Evolutionary conservation across 108 stramenopile genomes (phyloP).

Genomic region (Licmophora abbreviata): DNA sequence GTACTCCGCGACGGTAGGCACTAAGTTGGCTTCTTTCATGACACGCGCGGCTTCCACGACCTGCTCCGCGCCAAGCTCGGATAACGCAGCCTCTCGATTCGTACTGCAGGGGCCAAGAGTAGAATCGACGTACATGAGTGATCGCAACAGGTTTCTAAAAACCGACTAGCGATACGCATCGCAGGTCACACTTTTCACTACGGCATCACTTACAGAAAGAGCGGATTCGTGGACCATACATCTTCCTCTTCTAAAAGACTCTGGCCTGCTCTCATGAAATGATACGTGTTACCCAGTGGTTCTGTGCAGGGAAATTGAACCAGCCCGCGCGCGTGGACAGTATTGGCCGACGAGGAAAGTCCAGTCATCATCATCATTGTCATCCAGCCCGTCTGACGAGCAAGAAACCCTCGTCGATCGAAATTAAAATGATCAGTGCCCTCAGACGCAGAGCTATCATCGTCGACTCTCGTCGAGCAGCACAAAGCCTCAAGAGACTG

Average conservation of each 20-base stretch:
- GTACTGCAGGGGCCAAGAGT: slow-evolving; percentile 27
- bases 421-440: no score
- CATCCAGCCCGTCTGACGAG: no score
- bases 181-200: not conserved
- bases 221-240: slow-evolving; percentile 68
- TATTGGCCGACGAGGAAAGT: no score
- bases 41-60: slow-evolving; percentile 36
- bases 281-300: slow-evolving; percentile 50
- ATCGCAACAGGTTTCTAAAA: not conserved
- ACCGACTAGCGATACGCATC: no score
- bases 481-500: no score
- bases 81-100: slow-evolving; percentile 67
- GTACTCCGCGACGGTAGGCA: slow-evolving; percentile 54
- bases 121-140: not conserved
- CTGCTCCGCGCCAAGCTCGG: slow-evolving; percentile 36
- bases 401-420: no score
- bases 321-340: no score
- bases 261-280: slow-evolving; percentile 52
- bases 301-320: slow-evolving; percentile 45
- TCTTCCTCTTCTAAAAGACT: slow-evolving; percentile 60
- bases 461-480: no score
- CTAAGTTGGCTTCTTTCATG: slow-evolving; percentile 8
- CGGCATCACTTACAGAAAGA: no score
- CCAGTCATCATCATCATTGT: no score
- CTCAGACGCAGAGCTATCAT: no score